These are phyloP conservation scores for Macrophomina tecta DNA, from an alignment of 2,329 filamentous ascomycete genomes.

Conservation along the genomic window DNA sequence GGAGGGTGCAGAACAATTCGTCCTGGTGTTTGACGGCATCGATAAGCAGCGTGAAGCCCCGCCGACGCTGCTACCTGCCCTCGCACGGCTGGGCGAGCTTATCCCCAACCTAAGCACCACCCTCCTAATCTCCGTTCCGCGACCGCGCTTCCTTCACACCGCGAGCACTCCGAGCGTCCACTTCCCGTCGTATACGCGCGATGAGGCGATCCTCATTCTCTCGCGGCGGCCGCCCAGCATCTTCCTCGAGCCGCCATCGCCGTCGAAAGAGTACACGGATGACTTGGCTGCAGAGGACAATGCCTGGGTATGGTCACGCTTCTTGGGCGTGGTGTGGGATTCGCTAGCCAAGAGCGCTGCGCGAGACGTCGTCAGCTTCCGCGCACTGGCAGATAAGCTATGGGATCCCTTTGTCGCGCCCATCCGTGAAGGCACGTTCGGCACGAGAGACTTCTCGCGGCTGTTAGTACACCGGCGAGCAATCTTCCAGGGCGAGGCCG, in stretches of 20 bases:
- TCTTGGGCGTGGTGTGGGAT: constrained; percentile 85
- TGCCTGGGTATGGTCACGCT: constrained; percentile 76
- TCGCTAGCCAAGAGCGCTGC: constrained; percentile 80
- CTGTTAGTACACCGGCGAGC: constrained; percentile 74
- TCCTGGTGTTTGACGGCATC: constrained; percentile 86
- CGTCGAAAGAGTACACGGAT: constrained; percentile 55
- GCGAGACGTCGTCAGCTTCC: constrained; percentile 77
- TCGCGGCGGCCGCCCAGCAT: constrained; percentile 57
- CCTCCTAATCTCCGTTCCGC: constrained; percentile 76
- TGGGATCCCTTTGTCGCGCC: constrained; percentile 88
- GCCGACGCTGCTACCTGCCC: constrained; percentile 76
- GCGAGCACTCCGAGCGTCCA: constrained; percentile 76
- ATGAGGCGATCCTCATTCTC: constrained; percentile 79
- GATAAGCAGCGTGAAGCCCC: constrained; percentile 83
- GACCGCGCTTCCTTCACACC: constrained; percentile 71
- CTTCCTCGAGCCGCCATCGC: constrained; percentile 45
- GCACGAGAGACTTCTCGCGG: constrained; percentile 81
- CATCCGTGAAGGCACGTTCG: constrained; percentile 73
- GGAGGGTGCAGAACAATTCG: constrained; percentile 61
- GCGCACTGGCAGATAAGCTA: constrained; percentile 71
- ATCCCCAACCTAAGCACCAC: constrained; percentile 79
- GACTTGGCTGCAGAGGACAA: constrained; percentile 63
- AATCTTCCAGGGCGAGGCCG: constrained; percentile 75
- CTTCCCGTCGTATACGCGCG: constrained; percentile 83
- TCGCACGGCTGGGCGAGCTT: constrained; percentile 84